phyloP scores from a whole-genome alignment of 805 yeast genomes.

The Yamadazyma takamatsuzukensis region DNA sequence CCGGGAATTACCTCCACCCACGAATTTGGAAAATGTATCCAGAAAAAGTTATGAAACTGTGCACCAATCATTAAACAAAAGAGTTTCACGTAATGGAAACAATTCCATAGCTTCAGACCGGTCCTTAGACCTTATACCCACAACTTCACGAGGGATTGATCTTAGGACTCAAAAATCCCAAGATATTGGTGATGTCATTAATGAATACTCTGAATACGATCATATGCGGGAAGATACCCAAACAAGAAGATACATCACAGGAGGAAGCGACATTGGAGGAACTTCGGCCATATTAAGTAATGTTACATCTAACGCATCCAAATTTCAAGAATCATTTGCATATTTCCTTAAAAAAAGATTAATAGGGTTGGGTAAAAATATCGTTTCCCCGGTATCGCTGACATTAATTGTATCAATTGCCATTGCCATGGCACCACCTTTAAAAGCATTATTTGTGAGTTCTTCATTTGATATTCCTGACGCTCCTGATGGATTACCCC shows the following conservation, averaged over 20 bases:
- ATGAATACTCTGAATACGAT: constrained; percentile 47
- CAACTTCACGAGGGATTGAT: constrained; percentile 10
- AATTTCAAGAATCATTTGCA: constrained; percentile 1
- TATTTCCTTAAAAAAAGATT: constrained; percentile 8
- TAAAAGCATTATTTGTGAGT: constrained; percentile 51
- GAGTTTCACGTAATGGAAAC: constrained; percentile 3
- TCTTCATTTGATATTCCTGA: constrained; percentile 43
- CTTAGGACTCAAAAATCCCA: constrained; percentile 17
- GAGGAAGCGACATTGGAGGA: constrained; percentile 20
- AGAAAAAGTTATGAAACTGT: not conserved
- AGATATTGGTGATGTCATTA: constrained; percentile 36
- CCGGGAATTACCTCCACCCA: not conserved
- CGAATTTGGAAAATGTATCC: not conserved
- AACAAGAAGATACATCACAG: constrained; percentile 17
- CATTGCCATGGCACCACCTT: constrained; percentile 84
- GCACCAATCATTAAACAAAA: constrained; percentile 2
- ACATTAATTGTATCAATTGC: constrained; percentile 62
- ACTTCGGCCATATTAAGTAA: constrained; percentile 5
- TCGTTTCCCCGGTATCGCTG: constrained; percentile 67
- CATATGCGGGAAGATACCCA: constrained; percentile 17
- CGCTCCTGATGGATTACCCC: constrained; percentile 86
- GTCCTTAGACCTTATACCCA: constrained; percentile 1
- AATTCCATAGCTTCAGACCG: constrained; percentile 3
- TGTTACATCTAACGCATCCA: constrained; percentile 1
- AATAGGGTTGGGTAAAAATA: constrained; percentile 39